phyloP scores from a whole-genome alignment of 495 filamentous ascomycete genomes.

The Amphirosellinia nigrospora region DNA sequence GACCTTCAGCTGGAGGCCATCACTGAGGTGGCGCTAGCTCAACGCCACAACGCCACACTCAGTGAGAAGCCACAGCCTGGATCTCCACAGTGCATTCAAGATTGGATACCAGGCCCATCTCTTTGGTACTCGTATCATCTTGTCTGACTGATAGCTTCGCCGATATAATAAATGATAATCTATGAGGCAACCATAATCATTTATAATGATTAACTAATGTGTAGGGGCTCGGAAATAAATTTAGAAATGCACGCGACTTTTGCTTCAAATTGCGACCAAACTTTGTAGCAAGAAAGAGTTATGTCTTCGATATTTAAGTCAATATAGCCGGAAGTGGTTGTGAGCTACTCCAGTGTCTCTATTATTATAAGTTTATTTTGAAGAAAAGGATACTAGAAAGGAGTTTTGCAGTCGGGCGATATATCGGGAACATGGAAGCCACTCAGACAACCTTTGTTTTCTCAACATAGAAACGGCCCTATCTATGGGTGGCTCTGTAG shows the following conservation, averaged over 20 bases:
- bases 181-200: no score
- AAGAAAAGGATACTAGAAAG: no score
- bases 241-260: no score
- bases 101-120: no score
- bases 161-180: no score
- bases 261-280: background rate
- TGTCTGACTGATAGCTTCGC: no score
- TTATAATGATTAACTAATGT: no score
- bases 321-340: conserved; percentile 9
- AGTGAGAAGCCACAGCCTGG: no score
- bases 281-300: background rate
- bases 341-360: background rate
- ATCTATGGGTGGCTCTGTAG: no score
- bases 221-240: no score
- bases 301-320: conserved; percentile 1
- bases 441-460: background rate
- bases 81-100: no score
- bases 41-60: conserved; percentile 17
- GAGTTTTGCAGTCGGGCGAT: background rate
- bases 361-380: background rate
- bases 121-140: no score
- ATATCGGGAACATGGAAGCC: background rate
- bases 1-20: background rate
- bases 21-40: background rate
- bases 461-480: background rate